Evolutionary conservation across 352 stramenopile genomes (phyloP).

Genomic region (Pythium pectinolyticum): DNA sequence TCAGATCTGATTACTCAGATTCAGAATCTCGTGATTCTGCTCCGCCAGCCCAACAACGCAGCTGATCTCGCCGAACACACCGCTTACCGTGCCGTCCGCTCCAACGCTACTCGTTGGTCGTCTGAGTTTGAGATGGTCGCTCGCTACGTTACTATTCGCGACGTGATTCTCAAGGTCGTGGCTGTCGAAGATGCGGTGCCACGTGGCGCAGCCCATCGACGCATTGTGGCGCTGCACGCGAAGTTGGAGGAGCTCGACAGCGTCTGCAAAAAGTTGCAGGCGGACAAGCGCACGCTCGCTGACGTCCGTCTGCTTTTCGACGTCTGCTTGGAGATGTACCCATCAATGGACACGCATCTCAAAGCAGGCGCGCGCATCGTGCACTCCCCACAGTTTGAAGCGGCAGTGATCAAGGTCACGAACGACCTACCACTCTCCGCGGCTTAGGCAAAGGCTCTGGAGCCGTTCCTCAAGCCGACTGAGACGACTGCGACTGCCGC

Average conservation of each 20-base stretch:
- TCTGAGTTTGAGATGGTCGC: slow-evolving; percentile 2
- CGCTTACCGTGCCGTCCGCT: not conserved
- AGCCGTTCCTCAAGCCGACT: not conserved
- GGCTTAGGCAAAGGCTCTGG: not conserved
- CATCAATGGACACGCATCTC: slow-evolving; percentile 18
- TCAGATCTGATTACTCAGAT: not conserved
- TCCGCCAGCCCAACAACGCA: slow-evolving; percentile 6
- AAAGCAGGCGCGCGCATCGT: slow-evolving; percentile 13
- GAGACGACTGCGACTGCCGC: no score
- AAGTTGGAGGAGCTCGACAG: slow-evolving; percentile 23
- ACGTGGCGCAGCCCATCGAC: not conserved
- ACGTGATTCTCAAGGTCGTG: not conserved
- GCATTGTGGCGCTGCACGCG: slow-evolving; percentile 12
- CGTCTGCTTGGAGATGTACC: slow-evolving; percentile 11
- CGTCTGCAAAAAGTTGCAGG: slow-evolving; percentile 23
- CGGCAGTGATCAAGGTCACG: slow-evolving; percentile 14
- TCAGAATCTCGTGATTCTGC: not conserved
- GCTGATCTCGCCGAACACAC: not conserved
- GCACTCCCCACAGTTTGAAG: slow-evolving; percentile 18
- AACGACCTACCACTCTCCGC: slow-evolving; percentile 6
- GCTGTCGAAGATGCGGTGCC: slow-evolving; percentile 12
- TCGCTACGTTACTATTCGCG: slow-evolving; percentile 2
- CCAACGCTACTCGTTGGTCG: not conserved
- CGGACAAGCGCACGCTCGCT: slow-evolving; percentile 5
- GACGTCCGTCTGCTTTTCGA: slow-evolving; percentile 15